Conservation (phyloP, 495 filamentous ascomycete species). For the Cercophora samala region DNA sequence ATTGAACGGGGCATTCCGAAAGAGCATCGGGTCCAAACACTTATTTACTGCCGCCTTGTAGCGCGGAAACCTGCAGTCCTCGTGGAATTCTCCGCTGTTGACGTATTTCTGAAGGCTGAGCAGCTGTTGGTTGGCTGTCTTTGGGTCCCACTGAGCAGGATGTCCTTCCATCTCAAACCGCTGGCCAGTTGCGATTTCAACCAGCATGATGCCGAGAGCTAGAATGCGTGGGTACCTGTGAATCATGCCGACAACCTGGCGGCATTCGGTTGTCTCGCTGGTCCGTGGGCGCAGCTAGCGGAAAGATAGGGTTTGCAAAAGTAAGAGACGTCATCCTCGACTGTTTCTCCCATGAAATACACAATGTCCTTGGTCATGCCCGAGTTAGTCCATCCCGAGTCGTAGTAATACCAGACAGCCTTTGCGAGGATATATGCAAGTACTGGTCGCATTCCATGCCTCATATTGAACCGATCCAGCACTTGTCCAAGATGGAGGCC, state of each 20-base stretch:
- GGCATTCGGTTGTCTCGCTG: slow-evolving; percentile 8
- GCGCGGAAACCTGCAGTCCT: background rate
- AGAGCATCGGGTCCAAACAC: background rate
- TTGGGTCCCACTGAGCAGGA: background rate
- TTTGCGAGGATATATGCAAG: slow-evolving; percentile 26
- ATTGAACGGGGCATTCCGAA: background rate
- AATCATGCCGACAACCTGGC: slow-evolving; percentile 9
- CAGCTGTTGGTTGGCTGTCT: background rate
- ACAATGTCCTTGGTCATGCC: slow-evolving; percentile 18
- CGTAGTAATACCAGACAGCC: slow-evolving; percentile 27
- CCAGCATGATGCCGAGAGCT: slow-evolving; percentile 26
- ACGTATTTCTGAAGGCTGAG: background rate
- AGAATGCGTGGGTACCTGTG: slow-evolving; percentile 22
- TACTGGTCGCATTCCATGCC: slow-evolving; percentile 14
- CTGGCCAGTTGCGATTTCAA: slow-evolving; percentile 22
- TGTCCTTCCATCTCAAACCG: slow-evolving; percentile 13
- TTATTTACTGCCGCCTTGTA: background rate
- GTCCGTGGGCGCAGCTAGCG: background rate
- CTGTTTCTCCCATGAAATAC: background rate
- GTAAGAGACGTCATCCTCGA: background rate
- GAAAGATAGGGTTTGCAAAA: background rate
- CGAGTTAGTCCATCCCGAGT: slow-evolving; percentile 19
- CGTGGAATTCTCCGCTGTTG: background rate
- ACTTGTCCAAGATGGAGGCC: slow-evolving; percentile 12
- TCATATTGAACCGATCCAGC: slow-evolving; percentile 8